Base-by-base conservation (phyloP, 441 rosid species). In the Gossypium trilobum region DNA sequence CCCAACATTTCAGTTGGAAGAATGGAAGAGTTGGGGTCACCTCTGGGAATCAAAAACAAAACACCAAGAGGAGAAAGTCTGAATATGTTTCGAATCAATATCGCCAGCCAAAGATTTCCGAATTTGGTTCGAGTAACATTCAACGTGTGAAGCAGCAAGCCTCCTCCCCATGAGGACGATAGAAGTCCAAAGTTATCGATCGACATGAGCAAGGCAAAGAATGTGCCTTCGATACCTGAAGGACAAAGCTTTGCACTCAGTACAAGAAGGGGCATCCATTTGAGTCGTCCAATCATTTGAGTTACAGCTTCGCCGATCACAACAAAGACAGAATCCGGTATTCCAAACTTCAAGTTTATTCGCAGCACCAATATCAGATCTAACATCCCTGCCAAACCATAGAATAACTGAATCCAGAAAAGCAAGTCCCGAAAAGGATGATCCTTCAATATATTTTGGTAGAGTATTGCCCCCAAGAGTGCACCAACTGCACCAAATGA, bases 221-320 rank as follows among this genome's bases (percentile, higher is more conserved):
- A 96, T 0, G 99, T 96, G 73, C 99, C 99, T 78, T 96, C 98
- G 3, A 96, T 90, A 0, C 99, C 98, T 0, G 89, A 68, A 11
- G 99, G 99, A 62, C 99, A 96, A 46, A 96, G 93, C 88, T 89
- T 91, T 1, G 99, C 80, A 77, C 90, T 88, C n/a, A 96, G 91
- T 0, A 96, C 98, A 0, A 93, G 90, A 6, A 96, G 84, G 0
- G 99, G 99, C 99, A 93, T 91, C 99, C 98, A 93, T 79, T 93
- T 93, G 22, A 96, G 80, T 31, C 88, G 84, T 2, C 79, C 79
- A 2, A 93, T 84, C 91, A 96, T 80, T 63, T 78, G 82, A 27
- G 97, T 81, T 50, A 89, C 85, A n/a, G 88, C 78, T 72, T 88
- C 96, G 33, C 89, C 98, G 4, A 96, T 82, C 68, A 96, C 96